Conservation (phyloP, 2,329 filamentous ascomycete genomes). For the Nemania serpens region DNA sequence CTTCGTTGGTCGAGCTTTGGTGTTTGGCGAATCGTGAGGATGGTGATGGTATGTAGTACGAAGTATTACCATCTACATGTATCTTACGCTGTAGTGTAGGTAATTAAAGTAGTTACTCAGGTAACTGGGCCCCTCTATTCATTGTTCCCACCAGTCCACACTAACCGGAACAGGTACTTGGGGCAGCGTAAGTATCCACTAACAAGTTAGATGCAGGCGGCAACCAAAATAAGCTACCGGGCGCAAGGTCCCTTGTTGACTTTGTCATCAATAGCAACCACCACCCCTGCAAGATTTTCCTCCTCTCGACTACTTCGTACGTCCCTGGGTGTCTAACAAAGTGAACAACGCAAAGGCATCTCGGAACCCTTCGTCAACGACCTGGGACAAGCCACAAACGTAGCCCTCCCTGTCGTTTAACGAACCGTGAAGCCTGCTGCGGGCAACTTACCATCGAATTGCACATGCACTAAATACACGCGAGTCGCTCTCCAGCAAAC, state of each 20-base stretch:
- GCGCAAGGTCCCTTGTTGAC: not conserved
- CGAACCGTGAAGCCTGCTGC: not conserved
- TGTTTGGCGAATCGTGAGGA: not conserved
- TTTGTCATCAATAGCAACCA: conserved; percentile 22
- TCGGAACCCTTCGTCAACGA: conserved; percentile 2
- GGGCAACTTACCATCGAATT: not conserved
- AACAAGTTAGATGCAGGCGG: too few relatives aligned
- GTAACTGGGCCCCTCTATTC: conserved; percentile 7
- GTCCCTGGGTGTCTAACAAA: not conserved
- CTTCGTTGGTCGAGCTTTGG: not conserved
- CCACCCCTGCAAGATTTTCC: conserved; percentile 27
- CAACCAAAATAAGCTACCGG: not conserved
- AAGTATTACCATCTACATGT: not conserved
- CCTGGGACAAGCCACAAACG: not conserved
- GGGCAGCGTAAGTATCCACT: not conserved
- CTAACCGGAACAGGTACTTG: too few relatives aligned
- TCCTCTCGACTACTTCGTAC: not conserved
- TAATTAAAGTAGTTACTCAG: too few relatives aligned
- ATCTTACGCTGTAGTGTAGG: too few relatives aligned
- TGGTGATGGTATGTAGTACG: not conserved
- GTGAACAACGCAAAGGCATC: conserved; percentile 10
- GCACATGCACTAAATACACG: not conserved
- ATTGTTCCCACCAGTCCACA: not conserved
- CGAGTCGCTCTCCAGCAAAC: not conserved
- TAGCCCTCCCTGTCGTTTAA: not conserved